Base-by-base conservation (phyloP, 2,329 filamentous ascomycete species). In the Calonectria pseudoreteaudii region DNA sequence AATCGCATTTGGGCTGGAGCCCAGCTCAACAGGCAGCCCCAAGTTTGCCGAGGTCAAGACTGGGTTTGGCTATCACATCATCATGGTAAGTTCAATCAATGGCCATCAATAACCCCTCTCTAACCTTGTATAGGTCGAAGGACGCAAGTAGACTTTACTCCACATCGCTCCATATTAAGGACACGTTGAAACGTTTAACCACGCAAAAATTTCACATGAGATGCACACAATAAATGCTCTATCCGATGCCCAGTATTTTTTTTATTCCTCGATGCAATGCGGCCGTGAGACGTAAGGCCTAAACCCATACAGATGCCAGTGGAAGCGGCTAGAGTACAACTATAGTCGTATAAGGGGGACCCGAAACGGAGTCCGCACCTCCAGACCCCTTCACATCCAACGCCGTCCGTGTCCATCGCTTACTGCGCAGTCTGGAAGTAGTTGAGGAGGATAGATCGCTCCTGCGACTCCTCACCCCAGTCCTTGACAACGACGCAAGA, bases 391-490 rank as follows among this genome's bases (percentile, higher is more conserved):
- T 83, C 81, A 79, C 80, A 82, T 82, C 79, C 77, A 84, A 83
- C 81, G 77, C 82, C 80, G 76, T 78, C 77, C 75, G 74, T 52
- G 58, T 70, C 71, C 66, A 70, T 38, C 73, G 66, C 74, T 84
- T 93, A 93, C 87, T 93, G 91, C 88, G 93, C 91, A 87, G 95
- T 98, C 91, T 98, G 94, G 96, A 99, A 98, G 94, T 99, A 99
- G 94, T 99, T 98, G 88, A 99, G 95, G 87, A 99, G 94, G 89
- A 98, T 95, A 85, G 93, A 95, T 86, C 97, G 96, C 93, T 99
- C 97, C 91, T 98, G 96, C 82, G 94, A 97, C 92, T 99, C 97
- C 93, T 98, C 97, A 92, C 97, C 97, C 97, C 97, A 99, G 89
- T 99, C 96, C 91, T 97, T 96, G 85, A 99, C 97, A 78, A 99